Evolutionary conservation across 441 rosid genomes (phyloP).

Genomic region (Populus trichocarpa): DNA sequence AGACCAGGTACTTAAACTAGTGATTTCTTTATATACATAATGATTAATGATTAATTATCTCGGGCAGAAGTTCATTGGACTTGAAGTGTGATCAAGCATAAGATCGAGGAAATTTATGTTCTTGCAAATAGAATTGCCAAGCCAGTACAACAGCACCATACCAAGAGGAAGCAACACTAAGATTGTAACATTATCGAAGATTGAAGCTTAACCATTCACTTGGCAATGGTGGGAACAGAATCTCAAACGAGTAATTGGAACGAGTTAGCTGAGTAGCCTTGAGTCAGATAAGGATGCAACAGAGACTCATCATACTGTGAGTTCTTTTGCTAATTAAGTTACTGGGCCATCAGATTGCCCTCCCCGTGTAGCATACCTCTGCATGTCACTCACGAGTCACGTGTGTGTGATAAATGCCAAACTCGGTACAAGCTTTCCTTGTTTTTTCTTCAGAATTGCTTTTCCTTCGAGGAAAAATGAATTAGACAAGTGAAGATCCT

Average conservation of each 20-base stretch:
- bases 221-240: background rate
- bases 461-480: background rate
- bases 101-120: too few relatives aligned
- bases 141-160: too few relatives aligned
- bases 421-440: too few relatives aligned
- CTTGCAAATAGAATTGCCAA: too few relatives aligned
- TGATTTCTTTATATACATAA: too few relatives aligned
- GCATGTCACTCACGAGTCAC: constrained; percentile 40
- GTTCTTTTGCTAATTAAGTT: background rate
- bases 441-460: background rate
- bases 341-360: constrained; percentile 10
- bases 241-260: constrained; percentile 11
- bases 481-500: background rate
- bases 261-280: background rate
- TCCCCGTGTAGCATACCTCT: background rate
- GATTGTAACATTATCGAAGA: background rate
- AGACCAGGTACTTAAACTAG: too few relatives aligned
- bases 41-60: too few relatives aligned
- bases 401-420: constrained; percentile 36
- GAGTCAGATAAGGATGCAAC: background rate
- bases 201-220: background rate
- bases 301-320: constrained; percentile 10
- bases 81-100: too few relatives aligned
- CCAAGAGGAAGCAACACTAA: too few relatives aligned
- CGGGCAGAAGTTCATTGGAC: too few relatives aligned